A percentile compares a stretch with the other conserved stretches of the same genome.
Evolutionary conservation across 2,329 filamentous ascomycete genomes (phyloP).

Genomic region (Hymenoscyphus repandus): DNA sequence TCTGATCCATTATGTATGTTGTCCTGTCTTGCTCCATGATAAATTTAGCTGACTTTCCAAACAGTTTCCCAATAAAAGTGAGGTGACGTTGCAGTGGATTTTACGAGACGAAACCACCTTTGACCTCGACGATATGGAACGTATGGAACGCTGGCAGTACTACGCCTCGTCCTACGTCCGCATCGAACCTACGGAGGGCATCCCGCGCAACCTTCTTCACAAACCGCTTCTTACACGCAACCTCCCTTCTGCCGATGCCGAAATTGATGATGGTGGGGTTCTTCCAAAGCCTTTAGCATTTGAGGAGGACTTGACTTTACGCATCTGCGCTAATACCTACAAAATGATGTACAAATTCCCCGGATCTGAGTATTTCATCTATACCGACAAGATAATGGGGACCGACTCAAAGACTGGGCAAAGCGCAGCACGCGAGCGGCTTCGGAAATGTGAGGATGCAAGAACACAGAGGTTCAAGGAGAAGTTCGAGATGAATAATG

Average conservation of each 20-base stretch:
- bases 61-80: slow-evolving; percentile 60
- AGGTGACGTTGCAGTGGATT: slow-evolving; percentile 68
- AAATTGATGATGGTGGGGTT: slow-evolving; percentile 59
- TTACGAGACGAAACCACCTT: slow-evolving; percentile 70
- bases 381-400: slow-evolving; percentile 37
- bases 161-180: slow-evolving; percentile 91
- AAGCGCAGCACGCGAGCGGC: slow-evolving; percentile 27
- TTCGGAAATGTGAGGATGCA: slow-evolving; percentile 31
- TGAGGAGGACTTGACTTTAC: slow-evolving; percentile 63
- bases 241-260: slow-evolving; percentile 55
- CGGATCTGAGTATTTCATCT: slow-evolving; percentile 67
- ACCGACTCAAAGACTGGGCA: slow-evolving; percentile 32
- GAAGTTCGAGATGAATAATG: slow-evolving; percentile 47
- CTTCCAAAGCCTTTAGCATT: slow-evolving; percentile 53
- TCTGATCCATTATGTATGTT: slow-evolving; percentile 81
- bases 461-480: slow-evolving; percentile 43
- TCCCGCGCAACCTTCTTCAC: slow-evolving; percentile 58
- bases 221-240: slow-evolving; percentile 69
- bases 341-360: slow-evolving; percentile 72
- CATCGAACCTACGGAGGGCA: slow-evolving; percentile 80
- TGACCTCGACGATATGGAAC: slow-evolving; percentile 82
- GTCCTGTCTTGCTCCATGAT: not conserved
- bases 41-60: slow-evolving; percentile 26
- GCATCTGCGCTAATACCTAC: slow-evolving; percentile 72
- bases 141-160: slow-evolving; percentile 82